A percentile compares a stretch with the other conserved stretches of the same genome.
phyloP scores from a whole-genome alignment of 1,284 basidiomycete species.

The Papiliotrema flavescens region DNA sequence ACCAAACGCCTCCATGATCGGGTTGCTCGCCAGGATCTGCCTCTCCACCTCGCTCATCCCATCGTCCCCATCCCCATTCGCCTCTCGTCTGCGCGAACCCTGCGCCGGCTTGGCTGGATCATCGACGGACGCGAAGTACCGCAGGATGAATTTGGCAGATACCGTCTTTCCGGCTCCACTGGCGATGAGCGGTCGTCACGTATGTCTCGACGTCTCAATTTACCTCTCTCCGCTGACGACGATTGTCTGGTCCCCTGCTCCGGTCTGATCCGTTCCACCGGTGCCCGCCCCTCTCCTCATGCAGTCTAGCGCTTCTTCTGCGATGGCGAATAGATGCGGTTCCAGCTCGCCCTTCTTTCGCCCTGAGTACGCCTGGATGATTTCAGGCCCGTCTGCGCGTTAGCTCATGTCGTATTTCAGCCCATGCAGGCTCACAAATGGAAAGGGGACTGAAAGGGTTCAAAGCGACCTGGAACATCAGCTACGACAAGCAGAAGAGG shows the following conservation, averaged over 20 bases:
- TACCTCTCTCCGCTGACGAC: conserved; percentile 98
- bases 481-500: background rate
- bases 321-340: conserved; percentile 97
- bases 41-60: conserved; percentile 86
- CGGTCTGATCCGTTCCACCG: conserved; percentile 67
- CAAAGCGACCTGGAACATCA: conserved; percentile 67
- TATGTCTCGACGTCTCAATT: conserved; percentile 21
- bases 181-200: background rate
- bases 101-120: conserved; percentile 61
- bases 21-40: conserved; percentile 97
- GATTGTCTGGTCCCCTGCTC: conserved; percentile 82
- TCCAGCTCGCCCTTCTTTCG: conserved; percentile 90
- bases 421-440: conserved; percentile 53
- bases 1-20: conserved; percentile 97
- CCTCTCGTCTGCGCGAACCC: conserved; percentile 16
- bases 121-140: conserved; percentile 97
- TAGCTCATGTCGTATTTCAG: background rate
- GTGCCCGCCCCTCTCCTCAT: conserved; percentile 60
- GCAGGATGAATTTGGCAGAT: conserved; percentile 98
- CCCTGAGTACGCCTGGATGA: conserved; percentile 96
- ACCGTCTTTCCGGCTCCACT: conserved; percentile 99
- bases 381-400: conserved; percentile 72
- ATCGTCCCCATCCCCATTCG: conserved; percentile 30
- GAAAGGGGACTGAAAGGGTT: conserved; percentile 96
- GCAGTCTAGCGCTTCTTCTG: conserved; percentile 96